phyloP scores from a whole-genome alignment of 1,284 basidiomycete genomes.

The Pisolithus thermaeus region DNA sequence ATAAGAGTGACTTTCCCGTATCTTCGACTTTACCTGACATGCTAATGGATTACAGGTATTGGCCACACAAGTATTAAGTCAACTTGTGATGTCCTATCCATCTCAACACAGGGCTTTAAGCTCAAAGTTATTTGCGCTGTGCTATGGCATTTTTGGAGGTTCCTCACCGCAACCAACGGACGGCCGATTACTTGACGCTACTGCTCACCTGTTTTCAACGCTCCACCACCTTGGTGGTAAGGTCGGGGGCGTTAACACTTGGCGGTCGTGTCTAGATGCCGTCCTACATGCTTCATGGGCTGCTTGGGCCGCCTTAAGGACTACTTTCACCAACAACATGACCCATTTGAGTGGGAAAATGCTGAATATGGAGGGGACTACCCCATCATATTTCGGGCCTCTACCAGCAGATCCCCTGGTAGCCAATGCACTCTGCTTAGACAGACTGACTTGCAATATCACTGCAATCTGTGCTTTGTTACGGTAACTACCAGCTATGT shows the following conservation, averaged over 20 bases:
- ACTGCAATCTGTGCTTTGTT: constrained; percentile 50
- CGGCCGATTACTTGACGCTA: constrained; percentile 37
- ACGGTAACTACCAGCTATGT: constrained; percentile 29
- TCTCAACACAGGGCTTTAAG: constrained; percentile 54
- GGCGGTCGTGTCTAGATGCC: constrained; percentile 70
- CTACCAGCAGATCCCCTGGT: constrained; percentile 32
- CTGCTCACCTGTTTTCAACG: constrained; percentile 51
- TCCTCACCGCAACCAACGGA: constrained; percentile 39
- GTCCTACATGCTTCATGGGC: constrained; percentile 57
- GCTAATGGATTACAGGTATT: constrained; percentile 37
- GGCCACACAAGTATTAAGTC: constrained; percentile 46
- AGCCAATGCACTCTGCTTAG: constrained; percentile 49
- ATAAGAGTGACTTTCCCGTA: constrained; percentile 33
- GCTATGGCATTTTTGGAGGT: constrained; percentile 53
- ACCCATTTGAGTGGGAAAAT: constrained; percentile 11
- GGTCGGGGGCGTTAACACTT: constrained; percentile 60
- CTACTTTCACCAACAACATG: constrained; percentile 41
- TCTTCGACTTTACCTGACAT: neutral
- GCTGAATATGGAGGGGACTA: constrained; percentile 9
- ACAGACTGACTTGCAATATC: constrained; percentile 53
- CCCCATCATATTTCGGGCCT: constrained; percentile 9
- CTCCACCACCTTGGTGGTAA: constrained; percentile 72
- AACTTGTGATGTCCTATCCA: constrained; percentile 59
- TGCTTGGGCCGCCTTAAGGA: constrained; percentile 51
- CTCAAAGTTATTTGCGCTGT: constrained; percentile 43